phyloP scores from a whole-genome alignment of 495 filamentous ascomycete genomes.

The Aspergillus sclerotiicarbonarius region DNA sequence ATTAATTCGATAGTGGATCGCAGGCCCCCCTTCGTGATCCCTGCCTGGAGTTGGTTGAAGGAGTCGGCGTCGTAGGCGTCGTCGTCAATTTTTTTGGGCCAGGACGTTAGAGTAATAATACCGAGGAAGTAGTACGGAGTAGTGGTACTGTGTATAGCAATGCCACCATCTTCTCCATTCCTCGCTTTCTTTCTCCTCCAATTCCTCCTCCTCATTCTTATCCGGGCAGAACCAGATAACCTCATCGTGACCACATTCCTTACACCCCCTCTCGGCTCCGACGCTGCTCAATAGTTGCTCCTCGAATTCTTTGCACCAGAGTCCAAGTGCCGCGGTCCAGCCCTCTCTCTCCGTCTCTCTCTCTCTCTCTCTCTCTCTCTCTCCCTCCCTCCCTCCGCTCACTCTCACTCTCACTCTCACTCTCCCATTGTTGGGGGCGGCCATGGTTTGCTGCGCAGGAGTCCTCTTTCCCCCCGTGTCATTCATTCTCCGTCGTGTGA shows the following conservation, averaged over 20 bases:
- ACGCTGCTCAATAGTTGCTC: no score
- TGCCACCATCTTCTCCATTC: background rate
- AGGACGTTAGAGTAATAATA: no score
- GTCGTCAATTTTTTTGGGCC: no score
- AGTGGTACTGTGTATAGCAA: no score
- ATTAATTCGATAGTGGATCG: slow-evolving; percentile 5
- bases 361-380: background rate
- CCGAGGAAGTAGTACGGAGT: no score
- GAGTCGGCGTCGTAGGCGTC: background rate
- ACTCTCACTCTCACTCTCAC: slow-evolving; percentile 1
- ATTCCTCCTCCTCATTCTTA: background rate
- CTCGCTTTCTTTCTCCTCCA: background rate
- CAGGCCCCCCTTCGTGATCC: slow-evolving; percentile 13
- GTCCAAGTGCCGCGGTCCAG: slow-evolving; percentile 1
- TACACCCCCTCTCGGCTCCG: background rate
- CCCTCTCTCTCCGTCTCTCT: slow-evolving; percentile 4
- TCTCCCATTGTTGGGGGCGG: slow-evolving; percentile 12
- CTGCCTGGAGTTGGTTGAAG: slow-evolving; percentile 1
- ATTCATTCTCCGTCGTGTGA: slow-evolving; percentile 12
- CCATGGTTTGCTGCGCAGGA: slow-evolving; percentile 18
- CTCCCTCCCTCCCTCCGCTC: slow-evolving; percentile 6
- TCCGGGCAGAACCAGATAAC: background rate
- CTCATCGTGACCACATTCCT: background rate
- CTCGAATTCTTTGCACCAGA: no score
- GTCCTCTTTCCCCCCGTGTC: slow-evolving; percentile 13